These are phyloP conservation scores for Euphorbia lathyris DNA, from an alignment of 345 rosid genomes.

Conservation along the genomic window DNA sequence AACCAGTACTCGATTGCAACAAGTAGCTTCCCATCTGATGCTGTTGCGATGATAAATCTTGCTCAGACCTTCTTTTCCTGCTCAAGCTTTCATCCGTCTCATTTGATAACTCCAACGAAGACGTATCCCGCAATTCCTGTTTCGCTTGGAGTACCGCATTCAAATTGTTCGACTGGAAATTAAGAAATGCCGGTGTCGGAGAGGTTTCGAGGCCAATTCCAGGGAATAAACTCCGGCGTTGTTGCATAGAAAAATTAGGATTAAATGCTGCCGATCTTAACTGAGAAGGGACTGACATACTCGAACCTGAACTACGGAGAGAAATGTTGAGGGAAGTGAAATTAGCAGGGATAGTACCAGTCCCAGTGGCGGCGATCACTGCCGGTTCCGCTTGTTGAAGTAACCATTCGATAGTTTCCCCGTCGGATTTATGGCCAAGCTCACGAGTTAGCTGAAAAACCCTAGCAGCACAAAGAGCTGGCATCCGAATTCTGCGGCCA, in stretches of 20 bases:
- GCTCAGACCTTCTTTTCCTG: slow-evolving; percentile 62
- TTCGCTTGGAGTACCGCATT: slow-evolving; percentile 55
- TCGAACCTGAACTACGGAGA: slow-evolving; percentile 84
- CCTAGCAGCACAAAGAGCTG: slow-evolving; percentile 99
- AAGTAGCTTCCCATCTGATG: slow-evolving; percentile 65
- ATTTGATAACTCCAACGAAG: slow-evolving; percentile 41
- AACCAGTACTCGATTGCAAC: slow-evolving; percentile 60
- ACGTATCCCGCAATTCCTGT: slow-evolving; percentile 47
- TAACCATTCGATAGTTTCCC: slow-evolving; percentile 96
- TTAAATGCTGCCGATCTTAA: slow-evolving; percentile 55
- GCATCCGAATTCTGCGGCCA: slow-evolving; percentile 96
- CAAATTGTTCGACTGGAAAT: slow-evolving; percentile 61
- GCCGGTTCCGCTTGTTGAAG: slow-evolving; percentile 99
- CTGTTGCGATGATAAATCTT: slow-evolving; percentile 42
- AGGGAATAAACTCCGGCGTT: slow-evolving; percentile 51
- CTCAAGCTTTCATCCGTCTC: slow-evolving; percentile 47
- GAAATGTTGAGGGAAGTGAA: slow-evolving; percentile 91
- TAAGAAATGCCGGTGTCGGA: slow-evolving; percentile 57
- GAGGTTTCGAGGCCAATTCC: slow-evolving; percentile 44
- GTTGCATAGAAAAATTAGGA: slow-evolving; percentile 56
- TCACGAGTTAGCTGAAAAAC: slow-evolving; percentile 92
- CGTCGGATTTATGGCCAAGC: slow-evolving; percentile 91
- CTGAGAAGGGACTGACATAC: slow-evolving; percentile 85
- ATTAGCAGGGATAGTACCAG: slow-evolving; percentile 96
- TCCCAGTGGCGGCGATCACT: slow-evolving; percentile 95